Base-by-base conservation (phyloP, 495 filamentous ascomycete genomes). In the Xylaria grammica region DNA sequence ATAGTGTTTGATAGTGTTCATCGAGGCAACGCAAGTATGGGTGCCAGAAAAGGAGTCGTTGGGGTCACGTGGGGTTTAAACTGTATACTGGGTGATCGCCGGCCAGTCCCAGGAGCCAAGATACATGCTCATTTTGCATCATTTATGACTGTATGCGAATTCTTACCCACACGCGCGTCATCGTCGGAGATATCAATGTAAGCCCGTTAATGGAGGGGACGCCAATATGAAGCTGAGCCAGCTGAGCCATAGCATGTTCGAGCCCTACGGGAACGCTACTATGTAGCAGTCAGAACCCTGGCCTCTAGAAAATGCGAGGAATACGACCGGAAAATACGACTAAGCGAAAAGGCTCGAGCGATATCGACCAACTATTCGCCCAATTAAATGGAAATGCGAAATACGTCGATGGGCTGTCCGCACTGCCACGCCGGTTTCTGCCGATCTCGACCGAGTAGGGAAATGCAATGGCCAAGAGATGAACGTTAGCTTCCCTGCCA, bases 391-490 rank as follows among this genome's bases (percentile, higher is more conserved):
- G 44, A 10, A 48, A n/a, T 26, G 32, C 45, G 58, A 60, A 9
- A 60, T 29, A 40, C 58, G 45, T 15, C 11, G 11, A 4, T 24
- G 20, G 26, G 56, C 56, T 36, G 17, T n/a, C n/a, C 26, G 56
- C 56, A 46, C 45, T 42, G 46, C 59, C 34, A 51, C 59, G 22
- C 4, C 3, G 24, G 17, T 15, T 4, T 34, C 38, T 36, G 29
- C 27, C 38, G 50, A 46, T 53, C 60, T 54, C 30, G 29, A 24
- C 60, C 36, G 30, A 34, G 19, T 29, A 4, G 60, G 27, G 19
- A 62, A 62, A 6, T 29, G 34, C 19, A 53, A 46, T 32, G 60
- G 60, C 60, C 60, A 62, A 62, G 58, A 60, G 11, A 50, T 38
- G 49, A 42, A 42, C 17, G 17, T n/a, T n/a, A n/a, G n/a, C n/a